Base-by-base conservation (phyloP, 192 early-diverging fungal species). In the Coemansia sp. region DNA sequence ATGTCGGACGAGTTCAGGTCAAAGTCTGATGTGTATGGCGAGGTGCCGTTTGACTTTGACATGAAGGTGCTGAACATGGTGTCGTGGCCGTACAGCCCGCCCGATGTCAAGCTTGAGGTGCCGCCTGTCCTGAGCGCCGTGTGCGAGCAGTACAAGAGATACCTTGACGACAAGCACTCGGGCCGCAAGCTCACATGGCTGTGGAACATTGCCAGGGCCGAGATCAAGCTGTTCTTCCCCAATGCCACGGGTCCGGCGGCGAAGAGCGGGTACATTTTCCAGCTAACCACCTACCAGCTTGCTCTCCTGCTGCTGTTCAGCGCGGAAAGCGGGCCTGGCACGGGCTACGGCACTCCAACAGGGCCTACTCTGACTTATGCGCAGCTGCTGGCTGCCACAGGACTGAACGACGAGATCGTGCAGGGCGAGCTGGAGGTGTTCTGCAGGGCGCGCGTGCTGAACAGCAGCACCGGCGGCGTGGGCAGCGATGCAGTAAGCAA, bases 121-220 rank as follows among this genome's bases (percentile, higher is more conserved):
- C 97, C 97, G 10, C 85, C 92, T 41, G 90, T 92, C 81, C 85
- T 98, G 24, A 84, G 91, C 56, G 89, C 88, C 65, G 87, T 90
- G 1, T 91, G 92, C 41, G 89, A 94, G 36, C 74, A 87, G 26
- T 97, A 93, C 84, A 88, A 88, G 48, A 75, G 83, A 32, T 99
- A 91, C 66, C 97, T 97, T 71, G 85, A 92, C 58, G 83, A 84
- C 58, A 92, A 95, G 83, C 90, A 95, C 66, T 86, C 84, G 32
- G 92, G 91, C 2, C 87, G 94, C 37, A 93, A 94, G 68, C 76
- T 99, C 54, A 95, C 93, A 73, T 98, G 95, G 95, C 82, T 97
- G 37, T 95, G 94, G 83, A 88, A 95, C 67, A 70, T 93, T 26
- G 89, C 87, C 21, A 92, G 91, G 66, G 97, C 89, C 18, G 97